Conservation (phyloP, 140 eudicot genomes). For the Flaveria floridana region DNA sequence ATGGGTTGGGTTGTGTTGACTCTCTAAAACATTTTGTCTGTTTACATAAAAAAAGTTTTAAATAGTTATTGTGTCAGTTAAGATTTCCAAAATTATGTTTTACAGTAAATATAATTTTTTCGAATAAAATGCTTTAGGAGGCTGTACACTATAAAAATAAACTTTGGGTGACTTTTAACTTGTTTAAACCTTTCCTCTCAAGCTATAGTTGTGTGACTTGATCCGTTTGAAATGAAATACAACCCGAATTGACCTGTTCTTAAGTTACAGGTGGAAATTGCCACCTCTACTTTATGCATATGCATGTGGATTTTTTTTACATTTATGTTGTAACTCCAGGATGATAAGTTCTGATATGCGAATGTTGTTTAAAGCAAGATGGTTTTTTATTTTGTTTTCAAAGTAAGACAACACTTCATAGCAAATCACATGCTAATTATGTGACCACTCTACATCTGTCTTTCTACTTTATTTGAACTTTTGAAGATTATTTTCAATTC, state of each 20-base stretch:
- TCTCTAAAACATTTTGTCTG: background rate
- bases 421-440: conserved; percentile 20
- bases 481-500: background rate
- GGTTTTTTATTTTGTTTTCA: conserved; percentile 11
- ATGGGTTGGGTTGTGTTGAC: background rate
- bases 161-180: background rate
- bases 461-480: background rate
- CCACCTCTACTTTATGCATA: background rate
- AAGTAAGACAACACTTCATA: background rate
- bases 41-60: background rate
- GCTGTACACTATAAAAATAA: background rate
- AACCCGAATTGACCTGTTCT: background rate
- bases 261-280: background rate
- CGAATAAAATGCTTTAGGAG: background rate
- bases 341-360: background rate
- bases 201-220: background rate
- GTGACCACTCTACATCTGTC: background rate
- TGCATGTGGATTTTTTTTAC: background rate
- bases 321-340: conserved; percentile 6
- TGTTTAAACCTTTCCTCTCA: background rate
- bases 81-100: background rate
- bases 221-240: background rate
- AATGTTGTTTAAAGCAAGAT: conserved; percentile 9
- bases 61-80: background rate
- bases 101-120: background rate